Conservation (phyloP, 176 grass and related monocot genomes). For the Hsuehochloa calcarea region DNA sequence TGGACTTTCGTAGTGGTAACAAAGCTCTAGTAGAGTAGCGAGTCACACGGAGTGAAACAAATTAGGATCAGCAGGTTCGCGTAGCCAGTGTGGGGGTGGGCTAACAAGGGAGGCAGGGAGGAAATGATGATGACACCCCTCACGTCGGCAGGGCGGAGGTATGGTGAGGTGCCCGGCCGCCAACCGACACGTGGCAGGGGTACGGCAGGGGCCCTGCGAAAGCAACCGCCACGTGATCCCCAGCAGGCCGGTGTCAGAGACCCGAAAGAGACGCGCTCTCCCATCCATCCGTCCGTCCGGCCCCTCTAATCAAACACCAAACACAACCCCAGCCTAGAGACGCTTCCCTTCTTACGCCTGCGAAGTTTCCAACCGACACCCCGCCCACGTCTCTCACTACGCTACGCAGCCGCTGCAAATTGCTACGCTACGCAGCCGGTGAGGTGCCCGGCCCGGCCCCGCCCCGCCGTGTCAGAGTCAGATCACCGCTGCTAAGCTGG, state of each 20-base stretch:
- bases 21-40: background rate
- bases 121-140: background rate
- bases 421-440: background rate
- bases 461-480: background rate
- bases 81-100: background rate
- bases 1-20: background rate
- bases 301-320: background rate
- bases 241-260: constrained; percentile 69
- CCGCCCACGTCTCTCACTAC: background rate
- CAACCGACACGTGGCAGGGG: constrained; percentile 65
- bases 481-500: background rate
- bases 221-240: constrained; percentile 63
- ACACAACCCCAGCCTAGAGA: background rate
- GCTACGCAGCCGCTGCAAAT: background rate
- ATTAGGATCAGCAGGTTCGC: background rate
- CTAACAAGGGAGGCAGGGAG: too few relatives aligned
- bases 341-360: background rate
- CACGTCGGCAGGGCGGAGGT: constrained; percentile 46
- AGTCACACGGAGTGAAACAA: background rate
- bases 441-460: too few relatives aligned
- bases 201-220: constrained; percentile 57
- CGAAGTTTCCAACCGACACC: constrained; percentile 78
- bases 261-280: constrained; percentile 40
- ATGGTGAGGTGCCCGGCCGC: constrained; percentile 30
- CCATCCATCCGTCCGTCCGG: background rate